Base-by-base conservation (phyloP, 495 filamentous ascomycete genomes). In the Filosporella fistucella region DNA sequence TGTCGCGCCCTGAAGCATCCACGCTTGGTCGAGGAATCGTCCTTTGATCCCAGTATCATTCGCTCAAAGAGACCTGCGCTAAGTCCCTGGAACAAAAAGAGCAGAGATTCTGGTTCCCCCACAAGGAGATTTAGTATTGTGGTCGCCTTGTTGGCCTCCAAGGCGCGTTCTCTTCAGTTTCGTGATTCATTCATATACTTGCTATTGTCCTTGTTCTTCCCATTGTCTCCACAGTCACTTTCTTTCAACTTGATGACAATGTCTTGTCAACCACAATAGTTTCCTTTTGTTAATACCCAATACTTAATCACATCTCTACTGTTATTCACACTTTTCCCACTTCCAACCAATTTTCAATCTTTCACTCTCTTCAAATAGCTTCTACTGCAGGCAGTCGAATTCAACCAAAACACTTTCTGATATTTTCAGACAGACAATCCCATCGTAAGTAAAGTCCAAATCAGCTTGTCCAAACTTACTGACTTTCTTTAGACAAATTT, bases 221-320 rank as follows among this genome's bases (percentile, higher is more conserved):
- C 26, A 54, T 51, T 45, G 51, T 55, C 52, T 32, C 21, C 41
- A 42, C 49, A 47, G 47, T 34, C 35, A 29, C 26, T 20, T 43
- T 45, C 29, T 16, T 23, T n/a, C n/a, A n/a, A n/a, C n/a, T n/a
- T n/a, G n/a, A 47, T 16, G 25, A 54, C 55, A 54, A 54, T 55
- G 51, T 33, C 47, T 26, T 54, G 14, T 33, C 30, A 14, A 24
- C 36, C 33, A 52, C 47, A 58, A 55, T 52, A 55, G 38, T 38
- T 30, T 32, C 41, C 25, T 44, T 46, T 30, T 32, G 32, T 42
- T 34, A 30, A 23, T 46, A 26, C 18, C 25, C 49, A 32, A 23
- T 16, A 32, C 23, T 44, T 57, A 24, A 29, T 42, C 39, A 26
- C 51, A 47, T 54, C 39, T 55, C 47, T 35, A 54, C 51, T 55